Percentiles rank a stretch among this genome's conserved stretches.
These are phyloP conservation scores for Fulvia fulva DNA, from an alignment of 2,329 filamentous ascomycete genomes.

Conservation along the genomic window DNA sequence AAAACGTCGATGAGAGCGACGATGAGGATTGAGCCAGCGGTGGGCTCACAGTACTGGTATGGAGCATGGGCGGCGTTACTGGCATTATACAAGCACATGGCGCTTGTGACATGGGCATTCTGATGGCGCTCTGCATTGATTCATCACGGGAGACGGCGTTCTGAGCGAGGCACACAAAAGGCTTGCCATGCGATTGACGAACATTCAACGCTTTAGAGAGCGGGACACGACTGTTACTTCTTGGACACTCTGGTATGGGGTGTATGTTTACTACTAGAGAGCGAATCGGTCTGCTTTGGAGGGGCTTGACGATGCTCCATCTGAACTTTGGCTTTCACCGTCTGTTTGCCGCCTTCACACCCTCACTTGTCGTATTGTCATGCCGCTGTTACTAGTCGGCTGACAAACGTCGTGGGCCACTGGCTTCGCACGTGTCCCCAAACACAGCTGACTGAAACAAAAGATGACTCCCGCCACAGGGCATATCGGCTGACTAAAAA, in stretches of 20 bases:
- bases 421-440: too few species aligned
- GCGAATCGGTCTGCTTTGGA: background rate
- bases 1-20: slow-evolving; percentile 28
- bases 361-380: too few species aligned
- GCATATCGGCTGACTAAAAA: too few species aligned
- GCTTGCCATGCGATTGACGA: background rate
- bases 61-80: background rate
- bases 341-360: too few species aligned
- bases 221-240: background rate
- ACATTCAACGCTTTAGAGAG: background rate
- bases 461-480: too few species aligned
- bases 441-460: too few species aligned
- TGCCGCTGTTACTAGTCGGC: too few species aligned
- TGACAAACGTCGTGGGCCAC: too few species aligned
- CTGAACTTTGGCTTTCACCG: background rate
- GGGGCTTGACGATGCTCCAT: background rate
- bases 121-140: background rate
- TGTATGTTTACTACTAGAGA: background rate
- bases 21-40: slow-evolving; percentile 16
- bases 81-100: background rate
- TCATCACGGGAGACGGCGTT: background rate
- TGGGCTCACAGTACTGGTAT: background rate
- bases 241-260: background rate
- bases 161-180: background rate
- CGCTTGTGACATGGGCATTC: background rate